These are phyloP conservation scores for Orbilia javanica DNA, from an alignment of 2,329 filamentous ascomycete genomes.

Conservation along the genomic window DNA sequence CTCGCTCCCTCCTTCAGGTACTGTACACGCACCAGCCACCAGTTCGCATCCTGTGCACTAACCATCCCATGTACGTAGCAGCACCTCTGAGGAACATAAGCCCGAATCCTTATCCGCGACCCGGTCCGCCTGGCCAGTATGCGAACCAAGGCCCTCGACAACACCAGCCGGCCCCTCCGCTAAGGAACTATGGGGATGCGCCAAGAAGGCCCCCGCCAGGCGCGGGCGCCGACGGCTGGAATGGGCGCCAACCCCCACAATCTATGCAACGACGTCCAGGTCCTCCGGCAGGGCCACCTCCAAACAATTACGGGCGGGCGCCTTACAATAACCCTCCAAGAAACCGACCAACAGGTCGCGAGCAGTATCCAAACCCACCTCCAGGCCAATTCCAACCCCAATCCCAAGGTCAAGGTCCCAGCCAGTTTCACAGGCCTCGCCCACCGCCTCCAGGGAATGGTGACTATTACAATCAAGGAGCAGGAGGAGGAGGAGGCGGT, in stretches of 20 bases:
- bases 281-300: slow-evolving; percentile 12
- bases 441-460: slow-evolving; percentile 24
- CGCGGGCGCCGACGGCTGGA: slow-evolving; percentile 45
- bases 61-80: slow-evolving; percentile 29
- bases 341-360: slow-evolving; percentile 16
- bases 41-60: not conserved
- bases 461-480: slow-evolving; percentile 26
- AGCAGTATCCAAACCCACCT: slow-evolving; percentile 6
- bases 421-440: slow-evolving; percentile 48
- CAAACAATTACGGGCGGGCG: slow-evolving; percentile 7
- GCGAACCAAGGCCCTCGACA: slow-evolving; percentile 16
- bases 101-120: slow-evolving; percentile 21
- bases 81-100: slow-evolving; percentile 27
- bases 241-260: slow-evolving; percentile 27
- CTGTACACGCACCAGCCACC: not conserved
- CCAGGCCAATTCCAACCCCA: slow-evolving; percentile 5
- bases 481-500: too few relatives aligned
- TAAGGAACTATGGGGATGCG: slow-evolving; percentile 35
- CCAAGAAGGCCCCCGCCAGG: slow-evolving; percentile 47
- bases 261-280: slow-evolving; percentile 32
- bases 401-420: not conserved
- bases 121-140: slow-evolving; percentile 14
- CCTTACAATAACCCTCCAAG: slow-evolving; percentile 17
- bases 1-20: slow-evolving; percentile 48
- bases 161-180: slow-evolving; percentile 10